Base-by-base conservation (phyloP, 345 rosid genomes). In the Raphanus raphanistrum region DNA sequence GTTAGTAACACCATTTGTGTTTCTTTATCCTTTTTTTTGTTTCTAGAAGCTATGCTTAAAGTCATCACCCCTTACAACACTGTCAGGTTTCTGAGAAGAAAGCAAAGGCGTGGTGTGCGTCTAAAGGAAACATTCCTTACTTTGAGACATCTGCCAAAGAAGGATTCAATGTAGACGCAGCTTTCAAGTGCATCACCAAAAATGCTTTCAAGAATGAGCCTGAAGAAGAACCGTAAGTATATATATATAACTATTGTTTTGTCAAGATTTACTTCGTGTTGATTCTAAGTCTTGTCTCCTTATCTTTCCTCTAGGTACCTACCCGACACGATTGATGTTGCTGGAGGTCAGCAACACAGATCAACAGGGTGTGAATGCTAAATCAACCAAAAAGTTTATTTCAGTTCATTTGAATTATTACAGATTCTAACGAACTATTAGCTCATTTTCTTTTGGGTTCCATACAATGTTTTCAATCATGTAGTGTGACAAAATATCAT, bases 91-190 rank as follows among this genome's bases (percentile, higher is more conserved):
- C 94, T 29, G 96, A 91, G 89, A 93, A 93, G 76, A 93, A 91
- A 78, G 96, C 92, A 1, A 91, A 90, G 82, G 96, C 97, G 21
- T 91, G 98, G 96, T 91, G 97, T 85, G 94, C 97, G 6, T 89
- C 97, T 8, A 93, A 88, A 82, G 96, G 96, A 67, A 91, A 88
- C 84, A 91, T 94, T 64, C 95, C 97, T 52, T 91, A 94, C 79
- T 94, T 91, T 66, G 97, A 94, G 83, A 94, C 98, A 15, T 91
- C 97, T 0, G 97, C 98, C 0, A 91, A 91, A 77, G 98, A 93
- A 85, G 98, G 98, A 31, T 85, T 88, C 79, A 93, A 93, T 6
- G 97, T 93, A 4, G 98, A 93, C 29, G 93, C 83, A 8, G 95
- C 95, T 83, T 93, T 93, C 73, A 85, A 88, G 72, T 86, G 91